Percentiles rank a stretch among this genome's conserved stretches.
phyloP scores from a whole-genome alignment of 1,139 yeast species.

The Yamadazyma dendronema region DNA sequence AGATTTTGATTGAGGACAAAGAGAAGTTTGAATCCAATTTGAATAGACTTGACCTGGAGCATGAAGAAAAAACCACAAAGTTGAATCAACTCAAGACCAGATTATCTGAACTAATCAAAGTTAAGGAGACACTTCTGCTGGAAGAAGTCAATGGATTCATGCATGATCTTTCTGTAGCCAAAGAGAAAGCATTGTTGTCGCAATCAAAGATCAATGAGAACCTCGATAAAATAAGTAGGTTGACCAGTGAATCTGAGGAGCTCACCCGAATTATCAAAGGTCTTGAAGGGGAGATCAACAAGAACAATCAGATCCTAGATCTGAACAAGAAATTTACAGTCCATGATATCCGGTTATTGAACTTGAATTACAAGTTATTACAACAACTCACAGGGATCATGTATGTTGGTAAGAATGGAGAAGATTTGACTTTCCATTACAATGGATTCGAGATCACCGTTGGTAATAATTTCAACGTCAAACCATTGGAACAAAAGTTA shows the following conservation, averaged over 20 bases:
- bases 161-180: constrained; percentile 7
- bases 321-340: constrained; percentile 23
- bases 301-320: constrained; percentile 17
- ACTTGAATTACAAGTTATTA: constrained; percentile 22
- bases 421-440: constrained; percentile 11
- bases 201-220: constrained; percentile 11
- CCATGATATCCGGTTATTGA: constrained; percentile 24
- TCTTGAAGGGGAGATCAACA: constrained; percentile 16
- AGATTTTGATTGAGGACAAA: constrained; percentile 26
- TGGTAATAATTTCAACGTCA: constrained; percentile 5
- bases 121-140: constrained; percentile 19
- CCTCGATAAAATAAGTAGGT: constrained; percentile 11
- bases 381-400: constrained; percentile 23
- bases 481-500: constrained; percentile 6
- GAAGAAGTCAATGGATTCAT: constrained; percentile 17
- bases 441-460: constrained; percentile 11
- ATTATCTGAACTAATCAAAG: constrained; percentile 20
- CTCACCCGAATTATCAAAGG: constrained; percentile 17
- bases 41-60: constrained; percentile 17
- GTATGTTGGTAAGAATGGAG: constrained; percentile 14
- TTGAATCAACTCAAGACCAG: constrained; percentile 20
- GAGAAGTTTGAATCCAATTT: constrained; percentile 22
- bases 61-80: constrained; percentile 14
- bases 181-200: constrained; percentile 17
- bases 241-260: constrained; percentile 15